Percentiles rank a stretch among this genome's conserved stretches.
These are phyloP conservation scores for Mariannaea elegans DNA, from an alignment of 2,329 filamentous ascomycete species.

Conservation along the genomic window DNA sequence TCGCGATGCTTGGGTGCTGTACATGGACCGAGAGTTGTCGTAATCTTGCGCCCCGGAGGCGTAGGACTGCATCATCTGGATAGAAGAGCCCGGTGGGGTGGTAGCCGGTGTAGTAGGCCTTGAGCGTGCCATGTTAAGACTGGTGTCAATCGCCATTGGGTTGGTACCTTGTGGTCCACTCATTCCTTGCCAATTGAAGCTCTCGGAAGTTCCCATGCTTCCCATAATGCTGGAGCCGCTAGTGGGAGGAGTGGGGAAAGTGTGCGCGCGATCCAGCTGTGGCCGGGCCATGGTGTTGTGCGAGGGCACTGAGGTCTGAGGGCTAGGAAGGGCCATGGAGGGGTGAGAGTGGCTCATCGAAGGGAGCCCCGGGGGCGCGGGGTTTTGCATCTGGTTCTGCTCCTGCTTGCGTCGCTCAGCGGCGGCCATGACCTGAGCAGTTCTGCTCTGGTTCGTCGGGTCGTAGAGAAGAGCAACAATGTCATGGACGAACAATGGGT, in stretches of 20 bases:
- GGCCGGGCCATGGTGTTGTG: slow-evolving; percentile 80
- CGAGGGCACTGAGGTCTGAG: slow-evolving; percentile 65
- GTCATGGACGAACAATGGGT: slow-evolving; percentile 97
- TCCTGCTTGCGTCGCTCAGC: slow-evolving; percentile 81
- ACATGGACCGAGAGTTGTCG: slow-evolving; percentile 80
- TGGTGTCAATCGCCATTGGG: slow-evolving; percentile 81
- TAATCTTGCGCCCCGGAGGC: slow-evolving; percentile 74
- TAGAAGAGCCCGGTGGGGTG: slow-evolving; percentile 80
- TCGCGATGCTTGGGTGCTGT: slow-evolving; percentile 74
- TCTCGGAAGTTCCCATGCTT: slow-evolving; percentile 77
- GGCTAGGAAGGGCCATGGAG: slow-evolving; percentile 68
- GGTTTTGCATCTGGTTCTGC: slow-evolving; percentile 69
- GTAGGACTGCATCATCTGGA: slow-evolving; percentile 84
- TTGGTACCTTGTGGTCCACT: slow-evolving; percentile 69
- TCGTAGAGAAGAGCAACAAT: slow-evolving; percentile 95
- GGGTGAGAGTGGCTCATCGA: slow-evolving; percentile 75
- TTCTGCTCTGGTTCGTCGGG: slow-evolving; percentile 84
- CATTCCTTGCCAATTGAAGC: slow-evolving; percentile 82
- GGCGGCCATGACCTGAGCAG: slow-evolving; percentile 87
- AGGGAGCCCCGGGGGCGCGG: slow-evolving; percentile 63
- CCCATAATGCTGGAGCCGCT: slow-evolving; percentile 87
- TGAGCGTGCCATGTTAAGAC: slow-evolving; percentile 80
- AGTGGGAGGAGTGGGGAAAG: slow-evolving; percentile 92
- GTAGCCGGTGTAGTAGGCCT: slow-evolving; percentile 92
- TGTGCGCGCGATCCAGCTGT: slow-evolving; percentile 83